Evolutionary conservation across 805 yeast species (phyloP), one percentile per base, ranked within the genome.

Genomic region (Saccharomycodes ludwigii): DNA sequence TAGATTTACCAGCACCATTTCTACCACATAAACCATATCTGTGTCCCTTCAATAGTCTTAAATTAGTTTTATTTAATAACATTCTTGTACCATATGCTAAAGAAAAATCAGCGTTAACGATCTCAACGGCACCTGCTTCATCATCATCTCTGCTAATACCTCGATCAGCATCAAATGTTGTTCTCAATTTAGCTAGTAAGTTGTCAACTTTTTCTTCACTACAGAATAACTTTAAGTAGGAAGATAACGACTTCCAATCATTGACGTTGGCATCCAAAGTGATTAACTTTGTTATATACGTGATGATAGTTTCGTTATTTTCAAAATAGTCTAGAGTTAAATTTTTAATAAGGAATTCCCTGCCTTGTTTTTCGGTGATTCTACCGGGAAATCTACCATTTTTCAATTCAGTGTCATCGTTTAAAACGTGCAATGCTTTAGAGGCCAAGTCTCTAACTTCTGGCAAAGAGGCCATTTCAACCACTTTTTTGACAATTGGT

Each of bases 1-100:
- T 88, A 10, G 96, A 85, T 60, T 88, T 88, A 65, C 98, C 98
- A 38, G 95, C 96, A 70, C 98, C 98, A 55, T 88, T 88, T 62
- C 96, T 71, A 54, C 98, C 98, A 68, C 95, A 84, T 39, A 88
- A 69, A 66, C 98, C 98, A 52, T 88, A 88, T 60, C 98, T 73
- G 61, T 83, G 96, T 48, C 97, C 97, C 63, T 86, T 84, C 46
- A 82, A 65, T 40, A 88, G 68, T 52, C 94, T 73, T 54, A 88
- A 64, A 39, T 70, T 81, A 29, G 98, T 85, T 63, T 91, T 91
- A 68, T 86, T 88, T 46, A 88, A 66, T 46, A 91, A 70, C 96
- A 88, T 88, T 61, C 96, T 76, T 18, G 95, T 82, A 60, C 98
- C 98, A 54, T 91, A 91, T 23, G 98, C 98, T 43, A 88, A 65